phyloP scores from a whole-genome alignment of 805 yeast species.

The Clavispora santaluciae region DNA sequence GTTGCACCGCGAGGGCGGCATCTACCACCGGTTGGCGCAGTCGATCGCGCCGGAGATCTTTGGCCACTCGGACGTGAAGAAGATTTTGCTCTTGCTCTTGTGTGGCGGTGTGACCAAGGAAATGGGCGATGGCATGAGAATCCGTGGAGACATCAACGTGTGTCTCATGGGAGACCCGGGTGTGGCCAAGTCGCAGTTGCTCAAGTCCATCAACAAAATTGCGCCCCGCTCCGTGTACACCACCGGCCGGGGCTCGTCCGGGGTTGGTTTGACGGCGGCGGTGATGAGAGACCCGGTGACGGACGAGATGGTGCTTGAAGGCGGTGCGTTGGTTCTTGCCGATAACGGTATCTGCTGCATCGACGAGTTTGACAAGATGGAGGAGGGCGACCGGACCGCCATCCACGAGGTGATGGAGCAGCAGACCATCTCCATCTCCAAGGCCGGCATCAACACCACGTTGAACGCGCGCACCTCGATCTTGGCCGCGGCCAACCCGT shows the following conservation, averaged over 20 bases:
- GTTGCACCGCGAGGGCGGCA: slow-evolving; percentile 58
- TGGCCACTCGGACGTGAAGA: slow-evolving; percentile 91
- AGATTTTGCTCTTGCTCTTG: slow-evolving; percentile 74
- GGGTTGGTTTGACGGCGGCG: slow-evolving; percentile 98
- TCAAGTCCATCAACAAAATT: slow-evolving; percentile 84
- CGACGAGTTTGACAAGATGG: slow-evolving; percentile 99
- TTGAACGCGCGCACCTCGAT: slow-evolving; percentile 93
- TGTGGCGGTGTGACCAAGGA: slow-evolving; percentile 96
- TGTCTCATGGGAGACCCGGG: slow-evolving; percentile 99
- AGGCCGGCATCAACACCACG: slow-evolving; percentile 96
- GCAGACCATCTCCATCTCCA: slow-evolving; percentile 94
- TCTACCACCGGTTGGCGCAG: slow-evolving; percentile 73
- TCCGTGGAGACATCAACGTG: slow-evolving; percentile 94
- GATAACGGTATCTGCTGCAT: slow-evolving; percentile 98
- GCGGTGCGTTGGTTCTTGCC: slow-evolving; percentile 95
- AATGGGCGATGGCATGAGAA: slow-evolving; percentile 94
- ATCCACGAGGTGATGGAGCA: slow-evolving; percentile 99
- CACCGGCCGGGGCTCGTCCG: slow-evolving; percentile 97
- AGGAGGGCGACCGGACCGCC: slow-evolving; percentile 92
- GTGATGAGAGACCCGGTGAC: slow-evolving; percentile 99
- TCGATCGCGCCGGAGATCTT: slow-evolving; percentile 97
- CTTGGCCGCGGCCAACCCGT: slow-evolving; percentile 97
- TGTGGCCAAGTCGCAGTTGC: slow-evolving; percentile 95
- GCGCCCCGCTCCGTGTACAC: slow-evolving; percentile 97
- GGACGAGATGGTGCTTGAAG: slow-evolving; percentile 96